Evolutionary conservation across 306 rosid genomes (phyloP).

Genomic region (Vigna nakashimae): DNA sequence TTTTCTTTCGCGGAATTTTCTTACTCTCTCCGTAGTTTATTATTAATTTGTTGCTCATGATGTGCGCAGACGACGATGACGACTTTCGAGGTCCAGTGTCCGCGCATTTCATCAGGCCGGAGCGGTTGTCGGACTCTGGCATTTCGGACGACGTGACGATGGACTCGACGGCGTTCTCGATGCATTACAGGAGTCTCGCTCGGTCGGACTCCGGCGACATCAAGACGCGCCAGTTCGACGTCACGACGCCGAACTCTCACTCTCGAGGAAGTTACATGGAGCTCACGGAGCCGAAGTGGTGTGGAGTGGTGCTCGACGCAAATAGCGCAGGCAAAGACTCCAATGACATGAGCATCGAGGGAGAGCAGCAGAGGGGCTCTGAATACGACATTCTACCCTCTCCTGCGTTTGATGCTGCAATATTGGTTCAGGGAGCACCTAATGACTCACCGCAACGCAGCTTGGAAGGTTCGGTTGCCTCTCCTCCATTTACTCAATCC

Average conservation of each 20-base stretch:
- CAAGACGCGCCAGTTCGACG: constrained; percentile 68
- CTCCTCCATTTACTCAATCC: not conserved
- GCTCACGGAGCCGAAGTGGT: constrained; percentile 59
- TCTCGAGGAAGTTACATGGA: constrained; percentile 67
- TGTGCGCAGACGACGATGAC: constrained; percentile 52
- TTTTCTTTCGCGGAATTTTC: not conserved
- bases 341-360: constrained; percentile 79
- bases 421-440: constrained; percentile 61
- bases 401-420: constrained; percentile 61
- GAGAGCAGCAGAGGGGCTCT: constrained; percentile 54
- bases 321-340: constrained; percentile 62
- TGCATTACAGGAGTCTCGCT: constrained; percentile 92
- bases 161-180: constrained; percentile 90
- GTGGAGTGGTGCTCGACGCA: constrained; percentile 38
- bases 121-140: constrained; percentile 69
- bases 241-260: constrained; percentile 52
- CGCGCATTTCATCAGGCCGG: constrained; percentile 77
- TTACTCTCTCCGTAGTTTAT: not conserved
- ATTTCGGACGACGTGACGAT: constrained; percentile 82
- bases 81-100: constrained; percentile 83
- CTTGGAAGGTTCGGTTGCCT: constrained; percentile 26
- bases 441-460: constrained; percentile 44
- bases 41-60: not conserved
- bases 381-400: constrained; percentile 64
- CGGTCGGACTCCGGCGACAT: constrained; percentile 77